phyloP scores from a whole-genome alignment of 2,329 filamentous ascomycete genomes.

The Paecilomyces dactylethromorphus region DNA sequence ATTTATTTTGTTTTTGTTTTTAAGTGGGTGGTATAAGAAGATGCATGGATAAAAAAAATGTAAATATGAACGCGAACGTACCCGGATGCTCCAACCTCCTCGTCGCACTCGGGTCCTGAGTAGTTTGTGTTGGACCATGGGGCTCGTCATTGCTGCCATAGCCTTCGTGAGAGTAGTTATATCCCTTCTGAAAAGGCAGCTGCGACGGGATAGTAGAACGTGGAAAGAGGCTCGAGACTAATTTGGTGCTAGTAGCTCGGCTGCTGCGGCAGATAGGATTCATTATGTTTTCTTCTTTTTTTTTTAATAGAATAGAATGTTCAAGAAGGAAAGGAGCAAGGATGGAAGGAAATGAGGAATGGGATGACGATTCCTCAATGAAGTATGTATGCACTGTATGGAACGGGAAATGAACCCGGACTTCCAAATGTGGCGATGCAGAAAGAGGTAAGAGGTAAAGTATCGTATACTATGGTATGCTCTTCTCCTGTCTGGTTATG shows the following conservation, averaged over 20 bases:
- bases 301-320: not conserved
- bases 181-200: not conserved
- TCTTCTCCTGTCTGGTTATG: not conserved
- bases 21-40: too few species aligned
- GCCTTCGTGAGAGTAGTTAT: constrained; percentile 13
- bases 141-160: constrained; percentile 12
- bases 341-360: not conserved
- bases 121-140: constrained; percentile 1
- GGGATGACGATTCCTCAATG: not conserved
- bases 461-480: not conserved
- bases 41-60: too few species aligned
- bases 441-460: not conserved
- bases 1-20: not conserved
- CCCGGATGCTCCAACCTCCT: constrained; percentile 18
- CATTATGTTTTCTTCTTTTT: not conserved
- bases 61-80: constrained; percentile 3
- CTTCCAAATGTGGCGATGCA: not conserved
- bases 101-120: constrained; percentile 7
- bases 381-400: not conserved
- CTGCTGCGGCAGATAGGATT: not conserved
- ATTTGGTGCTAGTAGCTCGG: not conserved
- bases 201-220: not conserved
- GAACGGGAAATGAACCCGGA: not conserved
- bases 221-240: not conserved
- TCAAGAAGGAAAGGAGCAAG: not conserved